Evolutionary conservation across 2,329 filamentous ascomycete genomes (phyloP), one percentile per base, ranked within the genome.

Genomic region (Aspergillus ochraceoroseus): DNA sequence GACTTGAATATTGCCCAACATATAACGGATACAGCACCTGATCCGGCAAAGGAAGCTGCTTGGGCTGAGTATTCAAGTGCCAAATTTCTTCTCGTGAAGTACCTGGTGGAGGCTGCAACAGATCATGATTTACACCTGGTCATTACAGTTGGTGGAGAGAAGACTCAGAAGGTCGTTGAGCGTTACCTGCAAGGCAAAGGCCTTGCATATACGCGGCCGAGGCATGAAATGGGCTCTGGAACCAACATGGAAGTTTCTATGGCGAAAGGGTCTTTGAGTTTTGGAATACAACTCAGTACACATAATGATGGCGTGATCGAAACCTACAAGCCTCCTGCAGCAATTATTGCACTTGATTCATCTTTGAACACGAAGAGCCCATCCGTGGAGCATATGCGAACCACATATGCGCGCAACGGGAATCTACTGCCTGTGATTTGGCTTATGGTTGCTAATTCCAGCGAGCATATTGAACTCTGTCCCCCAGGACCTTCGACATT

Each of bases 61-160:
- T 71, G 68, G 64, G 68, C 67, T 3, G 67, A 71, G 39, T 70
- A 71, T 46, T 68, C 65, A 5, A 70, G 69, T 33, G 60, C 67
- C 7, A 72, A 72, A 46, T 72, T 71, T 29, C 52, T 63, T 13
- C 62, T 71, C 13, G 55, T 72, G 3, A 63, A 65, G n/a, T 61
- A 66, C 38, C 53, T 71, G 9, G 58, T 70, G 18, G 59, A 69
- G 28, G 45, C 61, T 11, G 58, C 60, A 2, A 56, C 54, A 14
- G 49, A 41, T 3, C 51, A 56, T 35, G 62, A 67, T 32, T 47
- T 66, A 8, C 66, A 70, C 38, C 42, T 71, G 9, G 57, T 70
- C 11, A 51, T 71, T 22, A 61, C 64, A 45, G 57, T 62, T 4
- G 56, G 61, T 46, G 50, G 54, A 25, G 64, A 63, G 2, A 55